Percentiles rank a stretch among this genome's conserved stretches.
Evolutionary conservation across 1,284 basidiomycete genomes (phyloP).

Genomic region (Ganoderma lingzhi): DNA sequence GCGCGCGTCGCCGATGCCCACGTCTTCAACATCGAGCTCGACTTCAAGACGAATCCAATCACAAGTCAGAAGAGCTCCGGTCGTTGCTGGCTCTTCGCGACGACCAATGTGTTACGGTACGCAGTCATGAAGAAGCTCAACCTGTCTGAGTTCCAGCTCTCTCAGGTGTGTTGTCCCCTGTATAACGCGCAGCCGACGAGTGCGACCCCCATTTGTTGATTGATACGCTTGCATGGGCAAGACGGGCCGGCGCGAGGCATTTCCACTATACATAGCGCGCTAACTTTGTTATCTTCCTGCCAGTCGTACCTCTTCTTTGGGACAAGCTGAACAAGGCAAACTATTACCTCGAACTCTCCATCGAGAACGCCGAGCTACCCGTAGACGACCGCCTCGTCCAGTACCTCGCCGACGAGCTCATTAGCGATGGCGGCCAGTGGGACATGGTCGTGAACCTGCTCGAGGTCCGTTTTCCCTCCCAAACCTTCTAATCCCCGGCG

Average conservation of each 20-base stretch:
- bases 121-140: conserved; percentile 87
- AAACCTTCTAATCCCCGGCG: not conserved
- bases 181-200: not conserved
- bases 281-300: not conserved
- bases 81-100: conserved; percentile 93
- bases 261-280: not conserved
- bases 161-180: conserved; percentile 62
- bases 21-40: conserved; percentile 86
- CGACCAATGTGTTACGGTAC: conserved; percentile 88
- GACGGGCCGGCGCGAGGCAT: not conserved
- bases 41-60: conserved; percentile 83
- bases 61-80: conserved; percentile 91
- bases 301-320: conserved; percentile 91
- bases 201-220: not conserved
- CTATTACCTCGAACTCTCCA: conserved; percentile 90
- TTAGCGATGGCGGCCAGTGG: conserved; percentile 94
- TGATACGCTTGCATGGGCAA: not conserved
- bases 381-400: conserved; percentile 86
- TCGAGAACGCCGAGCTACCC: conserved; percentile 83
- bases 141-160: conserved; percentile 88
- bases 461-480: conserved; percentile 50
- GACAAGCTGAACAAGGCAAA: conserved; percentile 97
- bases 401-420: conserved; percentile 80
- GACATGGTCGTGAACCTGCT: conserved; percentile 95
- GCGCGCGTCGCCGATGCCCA: conserved; percentile 76